Conservation (phyloP, 176 grass and related monocot genomes). For the Aegilops tauschii region DNA sequence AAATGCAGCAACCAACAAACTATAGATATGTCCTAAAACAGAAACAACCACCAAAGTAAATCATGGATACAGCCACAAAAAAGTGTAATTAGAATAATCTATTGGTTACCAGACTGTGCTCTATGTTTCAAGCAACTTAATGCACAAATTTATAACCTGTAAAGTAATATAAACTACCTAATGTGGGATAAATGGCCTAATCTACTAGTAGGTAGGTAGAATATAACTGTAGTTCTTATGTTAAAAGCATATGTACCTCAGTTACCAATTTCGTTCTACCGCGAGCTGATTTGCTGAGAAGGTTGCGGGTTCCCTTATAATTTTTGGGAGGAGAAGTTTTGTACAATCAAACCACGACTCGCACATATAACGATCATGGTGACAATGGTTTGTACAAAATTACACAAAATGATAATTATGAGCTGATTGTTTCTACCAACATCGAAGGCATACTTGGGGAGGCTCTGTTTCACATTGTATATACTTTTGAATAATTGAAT, state of each 20-base stretch:
- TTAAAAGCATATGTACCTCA: not conserved
- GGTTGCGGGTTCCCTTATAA: not conserved
- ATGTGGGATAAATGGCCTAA: not conserved
- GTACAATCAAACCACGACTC: not conserved
- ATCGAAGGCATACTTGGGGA: not conserved
- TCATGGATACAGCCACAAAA: not conserved
- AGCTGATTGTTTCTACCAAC: not conserved
- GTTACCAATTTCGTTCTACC: not conserved
- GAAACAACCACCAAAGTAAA: not conserved
- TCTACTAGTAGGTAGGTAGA: not conserved
- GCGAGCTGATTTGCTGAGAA: not conserved
- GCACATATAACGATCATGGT: not conserved
- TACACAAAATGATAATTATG: not conserved
- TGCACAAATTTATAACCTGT: not conserved
- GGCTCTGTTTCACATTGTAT: not conserved
- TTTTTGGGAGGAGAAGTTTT: not conserved
- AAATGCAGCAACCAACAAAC: not conserved
- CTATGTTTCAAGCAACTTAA: not conserved
- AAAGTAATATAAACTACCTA: not conserved
- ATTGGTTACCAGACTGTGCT: not conserved
- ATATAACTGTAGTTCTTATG: not conserved
- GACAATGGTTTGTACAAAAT: not conserved
- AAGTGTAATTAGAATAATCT: not conserved
- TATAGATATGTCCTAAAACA: not conserved
- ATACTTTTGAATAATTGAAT: not conserved